Evolutionary conservation across 805 yeast species (phyloP).

Genomic region (Myxozyma nipponensis): DNA sequence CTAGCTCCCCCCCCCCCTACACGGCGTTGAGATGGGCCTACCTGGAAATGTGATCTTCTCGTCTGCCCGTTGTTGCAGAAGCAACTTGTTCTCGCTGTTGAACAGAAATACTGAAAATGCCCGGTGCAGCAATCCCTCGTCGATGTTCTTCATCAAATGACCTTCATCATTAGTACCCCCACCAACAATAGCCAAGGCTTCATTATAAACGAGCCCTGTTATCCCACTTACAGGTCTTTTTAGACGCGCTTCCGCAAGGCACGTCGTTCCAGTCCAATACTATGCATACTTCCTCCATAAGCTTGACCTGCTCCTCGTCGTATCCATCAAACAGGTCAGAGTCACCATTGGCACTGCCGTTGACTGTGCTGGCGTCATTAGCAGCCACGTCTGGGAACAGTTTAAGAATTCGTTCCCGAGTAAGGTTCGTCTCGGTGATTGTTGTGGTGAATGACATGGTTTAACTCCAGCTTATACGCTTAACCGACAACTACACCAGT

Average conservation of each 20-base stretch:
- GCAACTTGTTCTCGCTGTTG: constrained; percentile 66
- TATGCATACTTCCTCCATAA: constrained; percentile 96
- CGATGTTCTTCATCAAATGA: constrained; percentile 75
- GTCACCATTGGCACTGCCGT: constrained; percentile 22
- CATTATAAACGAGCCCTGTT: too few relatives aligned
- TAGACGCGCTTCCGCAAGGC: constrained; percentile 91
- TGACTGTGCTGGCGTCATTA: constrained; percentile 1
- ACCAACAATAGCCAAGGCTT: background rate
- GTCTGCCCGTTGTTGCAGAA: constrained; percentile 91
- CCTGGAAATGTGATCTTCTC: constrained; percentile 94
- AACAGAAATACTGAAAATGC: constrained; percentile 95
- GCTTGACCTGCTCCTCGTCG: constrained; percentile 86
- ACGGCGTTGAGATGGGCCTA: background rate
- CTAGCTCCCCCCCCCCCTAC: too few relatives aligned
- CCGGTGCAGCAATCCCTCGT: constrained; percentile 83
- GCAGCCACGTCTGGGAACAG: constrained; percentile 70
- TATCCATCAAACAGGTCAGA: constrained; percentile 70
- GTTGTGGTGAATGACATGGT: too few relatives aligned
- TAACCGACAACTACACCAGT: too few relatives aligned
- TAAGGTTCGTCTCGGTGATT: constrained; percentile 35
- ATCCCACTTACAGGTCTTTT: constrained; percentile 69
- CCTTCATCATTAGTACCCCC: constrained; percentile 10
- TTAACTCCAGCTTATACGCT: too few relatives aligned
- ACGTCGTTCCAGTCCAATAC: constrained; percentile 82
- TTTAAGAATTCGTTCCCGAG: constrained; percentile 48